Base-by-base conservation (phyloP, 306 rosid genomes). In the Cotoneaster glaucophyllus region DNA sequence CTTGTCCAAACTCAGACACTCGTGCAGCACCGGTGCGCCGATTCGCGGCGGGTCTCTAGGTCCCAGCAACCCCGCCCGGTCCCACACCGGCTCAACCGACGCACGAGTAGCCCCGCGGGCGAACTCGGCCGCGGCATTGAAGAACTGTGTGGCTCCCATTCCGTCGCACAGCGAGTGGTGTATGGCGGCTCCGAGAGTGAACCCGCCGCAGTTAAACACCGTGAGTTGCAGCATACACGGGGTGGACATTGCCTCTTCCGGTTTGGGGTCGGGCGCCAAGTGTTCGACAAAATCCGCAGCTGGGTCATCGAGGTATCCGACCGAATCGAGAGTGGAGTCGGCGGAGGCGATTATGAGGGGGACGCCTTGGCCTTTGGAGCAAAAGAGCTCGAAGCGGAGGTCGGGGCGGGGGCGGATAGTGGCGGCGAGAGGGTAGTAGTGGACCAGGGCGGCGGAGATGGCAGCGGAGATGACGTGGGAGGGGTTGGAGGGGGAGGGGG, bases 131-230 rank as follows among this genome's bases (percentile, higher is more conserved):
- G 81, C 73, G 12, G 87, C 85, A 28, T 80, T 87, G 78, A 94
- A 94, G 78, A 94, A 91, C 76, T 73, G 85, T 28, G 87, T 78
- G 44, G 87, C 96, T 1, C 98, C 98, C 64, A 90, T 76, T 3
- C 98, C 97, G 39, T 94, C 98, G 66, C 93, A 87, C 4, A 94
- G 56, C 21, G 91, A 67, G 79, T 94, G 96, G 80, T 86, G 86
- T 13, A 91, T 78, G 3, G 93, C 93, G 0, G 94, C 88, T 5
- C 97, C 98, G 11, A 94, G 94, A 8, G 93, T 75, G 81, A 78
- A 94, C 18, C 94, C 97, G 0, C 98, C 98, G 63, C 96, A 88
- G 29, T 73, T 80, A 82, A 91, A 94, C 65, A 78, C 39, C 53
- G 97, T 94, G 6, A 94, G 58, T 77, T 94, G 93, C 4, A 94